phyloP scores from a whole-genome alignment of 2,329 filamentous ascomycete species.

The Cladosporium sp. region DNA sequence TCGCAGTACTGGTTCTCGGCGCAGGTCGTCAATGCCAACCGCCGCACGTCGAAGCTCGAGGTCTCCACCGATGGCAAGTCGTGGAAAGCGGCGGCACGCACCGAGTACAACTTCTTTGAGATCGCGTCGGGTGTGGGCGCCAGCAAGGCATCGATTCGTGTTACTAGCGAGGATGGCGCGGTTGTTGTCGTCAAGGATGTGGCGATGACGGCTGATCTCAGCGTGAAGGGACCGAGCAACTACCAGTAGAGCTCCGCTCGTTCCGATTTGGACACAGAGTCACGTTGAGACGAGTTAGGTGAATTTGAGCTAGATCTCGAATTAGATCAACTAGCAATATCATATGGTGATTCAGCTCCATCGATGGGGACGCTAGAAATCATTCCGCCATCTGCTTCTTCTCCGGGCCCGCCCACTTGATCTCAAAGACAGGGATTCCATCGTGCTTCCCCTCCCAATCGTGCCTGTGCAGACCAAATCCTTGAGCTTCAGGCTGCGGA shows the following conservation, averaged over 20 bases:
- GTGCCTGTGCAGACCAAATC: constrained; percentile 42
- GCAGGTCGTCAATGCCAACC: constrained; percentile 62
- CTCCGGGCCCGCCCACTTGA: constrained; percentile 37
- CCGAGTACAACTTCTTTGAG: constrained; percentile 36
- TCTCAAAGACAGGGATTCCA: constrained; percentile 37
- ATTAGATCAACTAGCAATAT: too few species aligned
- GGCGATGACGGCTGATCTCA: constrained; percentile 15
- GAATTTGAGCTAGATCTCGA: too few species aligned
- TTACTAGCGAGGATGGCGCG: constrained; percentile 16
- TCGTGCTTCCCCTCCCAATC: constrained; percentile 40
- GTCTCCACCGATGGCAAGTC: constrained; percentile 58
- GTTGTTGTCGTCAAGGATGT: constrained; percentile 22
- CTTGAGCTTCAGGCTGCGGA: constrained; percentile 43
- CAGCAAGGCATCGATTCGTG: constrained; percentile 17
- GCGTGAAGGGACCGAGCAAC: constrained; percentile 20
- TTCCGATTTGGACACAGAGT: not conserved
- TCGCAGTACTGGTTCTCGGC: constrained; percentile 55
- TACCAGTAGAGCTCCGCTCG: constrained; percentile 9
- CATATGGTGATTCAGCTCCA: too few species aligned
- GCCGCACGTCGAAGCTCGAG: constrained; percentile 53
- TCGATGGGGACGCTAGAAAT: too few species aligned
- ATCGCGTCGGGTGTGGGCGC: constrained; percentile 16
- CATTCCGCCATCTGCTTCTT: constrained; percentile 26
- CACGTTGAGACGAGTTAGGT: too few species aligned
- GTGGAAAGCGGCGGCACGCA: constrained; percentile 54